Percentiles rank a stretch among this genome's conserved stretches.
Evolutionary conservation across 108 stramenopile species (phyloP).

Genomic region (Bacterosira constricta): DNA sequence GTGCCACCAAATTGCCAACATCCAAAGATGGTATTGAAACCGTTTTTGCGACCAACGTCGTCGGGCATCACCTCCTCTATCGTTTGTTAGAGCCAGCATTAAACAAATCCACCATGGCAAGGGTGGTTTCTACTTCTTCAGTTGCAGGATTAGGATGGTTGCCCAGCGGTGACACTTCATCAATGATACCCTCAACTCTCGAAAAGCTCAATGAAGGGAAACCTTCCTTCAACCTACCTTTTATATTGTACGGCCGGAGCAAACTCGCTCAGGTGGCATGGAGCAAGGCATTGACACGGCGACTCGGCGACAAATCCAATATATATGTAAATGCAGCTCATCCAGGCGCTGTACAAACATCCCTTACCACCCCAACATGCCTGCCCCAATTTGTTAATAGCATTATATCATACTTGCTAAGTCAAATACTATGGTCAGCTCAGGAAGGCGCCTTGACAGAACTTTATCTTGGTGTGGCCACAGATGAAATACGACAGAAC

Average conservation of each 20-base stretch:
- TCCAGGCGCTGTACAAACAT: constrained; percentile 52
- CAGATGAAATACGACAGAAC: constrained; percentile 20
- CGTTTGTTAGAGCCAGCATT: constrained; percentile 45
- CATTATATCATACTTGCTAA: constrained; percentile 12
- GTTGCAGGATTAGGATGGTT: constrained; percentile 23
- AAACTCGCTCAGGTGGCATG: constrained; percentile 63
- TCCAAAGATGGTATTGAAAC: constrained; percentile 57
- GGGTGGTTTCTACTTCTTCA: constrained; percentile 60
- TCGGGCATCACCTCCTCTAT: constrained; percentile 65
- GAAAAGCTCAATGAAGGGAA: constrained; percentile 43
- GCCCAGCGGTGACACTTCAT: constrained; percentile 23
- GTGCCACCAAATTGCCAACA: constrained; percentile 7
- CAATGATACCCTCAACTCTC: constrained; percentile 35
- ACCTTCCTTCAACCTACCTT: background rate
- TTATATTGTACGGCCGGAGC: constrained; percentile 47
- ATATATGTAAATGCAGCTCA: constrained; percentile 60
- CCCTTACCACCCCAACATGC: background rate
- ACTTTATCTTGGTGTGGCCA: constrained; percentile 45
- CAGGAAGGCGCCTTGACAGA: constrained; percentile 61
- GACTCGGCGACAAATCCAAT: constrained; percentile 26
- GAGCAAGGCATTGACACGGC: constrained; percentile 50
- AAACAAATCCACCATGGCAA: constrained; percentile 21
- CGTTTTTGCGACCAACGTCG: constrained; percentile 55
- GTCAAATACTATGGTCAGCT: constrained; percentile 41
- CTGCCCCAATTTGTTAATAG: background rate